Evolutionary conservation across 495 filamentous ascomycete genomes (phyloP), one percentile per base, ranked within the genome.

Genomic region (Lophiostoma macrostomum): DNA sequence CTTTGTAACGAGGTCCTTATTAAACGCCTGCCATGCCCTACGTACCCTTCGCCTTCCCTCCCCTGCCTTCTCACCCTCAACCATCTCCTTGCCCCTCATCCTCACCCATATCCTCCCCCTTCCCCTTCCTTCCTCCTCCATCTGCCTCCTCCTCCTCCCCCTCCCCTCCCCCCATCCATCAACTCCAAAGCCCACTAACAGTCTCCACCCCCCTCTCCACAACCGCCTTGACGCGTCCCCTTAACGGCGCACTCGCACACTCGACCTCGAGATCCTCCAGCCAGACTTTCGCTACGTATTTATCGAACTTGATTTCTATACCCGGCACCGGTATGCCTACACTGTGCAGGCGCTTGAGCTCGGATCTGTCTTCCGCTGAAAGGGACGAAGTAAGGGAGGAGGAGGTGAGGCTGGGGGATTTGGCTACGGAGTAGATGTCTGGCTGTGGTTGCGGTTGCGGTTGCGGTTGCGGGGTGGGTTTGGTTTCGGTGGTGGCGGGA

Each of bases 181-280:
- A 64, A 29, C 32, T 65, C 82, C 82, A 85, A 58, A 96, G 72
- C 25, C 86, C 87, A 45, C 88, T 87, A 4, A 90, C 85, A 13
- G 88, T 87, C 74, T 96, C 93, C n/a, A 94, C 82, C 1, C 87
- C 90, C 58, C 93, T 73, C 67, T 97, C 93, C 23, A 96, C 87
- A 16, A 97, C 88, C 2, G 87, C 87, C 58, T 84, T 79, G 5
- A 98, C 86, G 38, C 93, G 73, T 65, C 94, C 88, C 50, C 77
- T 78, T 65, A 94, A 74, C 39, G 87, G 79, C 58, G 78, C 71
- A 56, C 84, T 87, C 23, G 69, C 71, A 67, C 90, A 91, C 68
- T 97, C 94, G 0, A 98, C 88, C 60, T 91, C 88, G 38, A 97
- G 66, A 38, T 83, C 80, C 75, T 97, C 91, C 25, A 98, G 76